Evolutionary conservation across 1,139 yeast species (phyloP).

Genomic region (Geotrichum histeridarum): DNA sequence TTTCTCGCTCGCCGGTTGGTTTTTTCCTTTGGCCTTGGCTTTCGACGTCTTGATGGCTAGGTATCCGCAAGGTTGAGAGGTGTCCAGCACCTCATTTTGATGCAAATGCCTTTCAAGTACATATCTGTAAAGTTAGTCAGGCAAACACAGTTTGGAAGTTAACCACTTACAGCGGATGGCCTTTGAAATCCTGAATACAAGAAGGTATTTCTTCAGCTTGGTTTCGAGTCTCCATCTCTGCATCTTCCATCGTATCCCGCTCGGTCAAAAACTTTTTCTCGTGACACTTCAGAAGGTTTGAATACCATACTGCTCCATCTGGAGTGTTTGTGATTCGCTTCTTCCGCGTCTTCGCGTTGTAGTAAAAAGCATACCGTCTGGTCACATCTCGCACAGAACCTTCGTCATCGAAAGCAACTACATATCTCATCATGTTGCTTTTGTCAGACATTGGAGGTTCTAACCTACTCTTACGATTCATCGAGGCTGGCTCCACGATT

Average conservation of each 20-base stretch:
- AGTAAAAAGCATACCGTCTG: constrained; percentile 66
- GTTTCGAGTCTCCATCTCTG: constrained; percentile 63
- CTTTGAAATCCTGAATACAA: constrained; percentile 71
- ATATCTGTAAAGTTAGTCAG: constrained; percentile 38
- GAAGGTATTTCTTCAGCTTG: constrained; percentile 83
- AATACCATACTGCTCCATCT: constrained; percentile 63
- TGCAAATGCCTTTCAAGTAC: constrained; percentile 71
- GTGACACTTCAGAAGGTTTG: constrained; percentile 32
- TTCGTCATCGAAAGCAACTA: constrained; percentile 62
- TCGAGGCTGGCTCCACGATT: constrained; percentile 54
- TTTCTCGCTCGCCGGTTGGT: constrained; percentile 23
- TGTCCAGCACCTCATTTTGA: constrained; percentile 65
- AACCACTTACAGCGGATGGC: constrained; percentile 58
- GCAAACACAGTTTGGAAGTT: neutral
- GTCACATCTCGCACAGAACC: constrained; percentile 79
- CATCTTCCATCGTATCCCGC: constrained; percentile 63
- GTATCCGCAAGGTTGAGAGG: constrained; percentile 72
- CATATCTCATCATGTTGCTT: constrained; percentile 64
- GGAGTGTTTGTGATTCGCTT: constrained; percentile 57
- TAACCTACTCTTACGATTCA: constrained; percentile 54
- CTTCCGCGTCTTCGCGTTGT: constrained; percentile 68
- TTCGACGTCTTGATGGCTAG: constrained; percentile 39
- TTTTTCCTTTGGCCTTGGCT: constrained; percentile 1
- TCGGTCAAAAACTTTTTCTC: constrained; percentile 24
- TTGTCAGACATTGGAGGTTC: constrained; percentile 70